phyloP scores from a whole-genome alignment of 208 protist species.

The Acanthamoeba healyi region DNA sequence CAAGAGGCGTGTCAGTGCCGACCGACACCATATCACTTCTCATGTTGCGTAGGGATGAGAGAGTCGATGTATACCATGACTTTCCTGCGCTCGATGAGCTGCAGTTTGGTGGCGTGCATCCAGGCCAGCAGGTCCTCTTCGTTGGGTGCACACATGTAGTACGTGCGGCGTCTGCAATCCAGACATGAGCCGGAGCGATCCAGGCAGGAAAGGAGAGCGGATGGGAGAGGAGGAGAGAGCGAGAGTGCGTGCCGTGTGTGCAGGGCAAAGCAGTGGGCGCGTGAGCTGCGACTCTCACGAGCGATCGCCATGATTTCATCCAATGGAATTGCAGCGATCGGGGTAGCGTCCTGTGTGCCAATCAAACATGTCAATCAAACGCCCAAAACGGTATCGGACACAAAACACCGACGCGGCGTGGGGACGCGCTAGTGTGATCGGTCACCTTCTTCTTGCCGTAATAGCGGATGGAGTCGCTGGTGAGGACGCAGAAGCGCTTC shows the following conservation, averaged over 20 bases:
- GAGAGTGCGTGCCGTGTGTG: background rate
- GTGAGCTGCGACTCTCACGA: background rate
- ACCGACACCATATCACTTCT: too few relatives aligned
- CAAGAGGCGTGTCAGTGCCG: too few relatives aligned
- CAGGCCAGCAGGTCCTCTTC: background rate
- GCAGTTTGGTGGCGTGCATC: slow-evolving; percentile 1
- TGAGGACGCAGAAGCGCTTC: background rate
- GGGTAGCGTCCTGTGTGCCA: background rate
- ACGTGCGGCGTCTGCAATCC: background rate
- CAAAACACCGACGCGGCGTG: too few relatives aligned
- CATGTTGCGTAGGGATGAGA: too few relatives aligned
- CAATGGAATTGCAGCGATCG: background rate
- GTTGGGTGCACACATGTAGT: background rate
- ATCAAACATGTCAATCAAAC: too few relatives aligned
- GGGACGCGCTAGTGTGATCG: too few relatives aligned
- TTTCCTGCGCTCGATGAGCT: background rate
- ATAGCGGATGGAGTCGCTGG: background rate
- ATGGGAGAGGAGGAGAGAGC: too few relatives aligned
- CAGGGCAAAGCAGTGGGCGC: background rate
- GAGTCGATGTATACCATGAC: background rate
- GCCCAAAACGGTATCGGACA: too few relatives aligned
- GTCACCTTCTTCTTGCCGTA: background rate
- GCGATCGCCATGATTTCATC: background rate
- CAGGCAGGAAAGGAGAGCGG: too few relatives aligned
- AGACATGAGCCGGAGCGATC: too few relatives aligned